phyloP scores from a whole-genome alignment of 371 early-diverging fungal genomes.

The Syncephalis plumigaleata region DNA sequence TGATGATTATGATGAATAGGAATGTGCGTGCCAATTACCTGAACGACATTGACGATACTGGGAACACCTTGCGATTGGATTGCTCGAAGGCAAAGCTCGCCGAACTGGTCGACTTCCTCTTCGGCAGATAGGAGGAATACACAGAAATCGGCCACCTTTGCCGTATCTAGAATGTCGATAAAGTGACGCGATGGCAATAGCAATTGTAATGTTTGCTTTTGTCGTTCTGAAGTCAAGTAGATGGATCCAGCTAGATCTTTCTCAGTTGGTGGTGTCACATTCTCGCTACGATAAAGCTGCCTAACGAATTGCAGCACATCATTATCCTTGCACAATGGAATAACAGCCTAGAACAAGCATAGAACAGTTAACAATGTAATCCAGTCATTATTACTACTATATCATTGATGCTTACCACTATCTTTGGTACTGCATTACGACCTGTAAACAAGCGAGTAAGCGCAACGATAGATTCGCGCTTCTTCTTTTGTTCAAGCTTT shows the following conservation, averaged over 20 bases:
- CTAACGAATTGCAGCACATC: neutral
- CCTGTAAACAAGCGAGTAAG: slow-evolving; percentile 68
- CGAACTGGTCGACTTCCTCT: slow-evolving; percentile 87
- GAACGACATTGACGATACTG: slow-evolving; percentile 45
- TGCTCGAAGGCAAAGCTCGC: slow-evolving; percentile 56
- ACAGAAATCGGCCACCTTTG: slow-evolving; percentile 80
- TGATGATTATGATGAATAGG: slow-evolving; percentile 1
- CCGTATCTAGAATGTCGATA: slow-evolving; percentile 68
- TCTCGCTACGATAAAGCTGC: neutral
- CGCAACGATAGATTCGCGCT: slow-evolving; percentile 47
- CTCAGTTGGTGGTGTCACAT: neutral
- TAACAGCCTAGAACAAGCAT: slow-evolving; percentile 22
- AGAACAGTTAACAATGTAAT: neutral
- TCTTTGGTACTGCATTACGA: slow-evolving; percentile 66
- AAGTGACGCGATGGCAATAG: slow-evolving; percentile 41
- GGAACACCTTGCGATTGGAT: slow-evolving; percentile 81
- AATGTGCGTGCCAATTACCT: slow-evolving; percentile 15
- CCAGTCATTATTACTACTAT: neutral
- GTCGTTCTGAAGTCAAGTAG: slow-evolving; percentile 28
- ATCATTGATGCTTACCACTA: slow-evolving; percentile 30
- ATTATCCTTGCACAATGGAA: slow-evolving; percentile 68
- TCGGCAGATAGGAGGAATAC: slow-evolving; percentile 70
- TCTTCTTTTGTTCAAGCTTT: slow-evolving; percentile 61
- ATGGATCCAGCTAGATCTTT: neutral
- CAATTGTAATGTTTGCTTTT: slow-evolving; percentile 76